These are phyloP conservation scores for Punica granatum DNA, from an alignment of 345 rosid genomes.

Conservation along the genomic window DNA sequence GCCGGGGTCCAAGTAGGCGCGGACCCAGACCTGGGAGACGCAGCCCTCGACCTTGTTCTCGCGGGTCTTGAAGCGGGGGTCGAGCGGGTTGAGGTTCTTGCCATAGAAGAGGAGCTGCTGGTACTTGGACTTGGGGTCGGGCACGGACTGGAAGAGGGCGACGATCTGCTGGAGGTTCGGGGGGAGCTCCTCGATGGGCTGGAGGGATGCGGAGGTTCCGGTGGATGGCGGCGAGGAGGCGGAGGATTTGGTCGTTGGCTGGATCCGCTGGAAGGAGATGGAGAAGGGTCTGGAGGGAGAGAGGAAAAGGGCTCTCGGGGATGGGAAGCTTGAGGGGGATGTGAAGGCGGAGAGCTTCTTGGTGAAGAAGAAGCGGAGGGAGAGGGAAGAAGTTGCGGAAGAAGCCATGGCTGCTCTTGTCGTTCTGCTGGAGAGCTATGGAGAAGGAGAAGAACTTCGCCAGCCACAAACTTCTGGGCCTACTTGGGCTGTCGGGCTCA, in stretches of 20 bases:
- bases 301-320: not conserved
- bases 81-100: slow-evolving; percentile 62
- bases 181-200: slow-evolving; percentile 78
- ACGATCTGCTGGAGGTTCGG: slow-evolving; percentile 80
- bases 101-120: slow-evolving; percentile 84
- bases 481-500: too few relatives aligned
- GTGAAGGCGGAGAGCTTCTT: slow-evolving; percentile 24
- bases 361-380: slow-evolving; percentile 30
- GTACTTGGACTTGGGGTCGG: slow-evolving; percentile 68
- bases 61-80: slow-evolving; percentile 53
- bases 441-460: too few relatives aligned
- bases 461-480: too few relatives aligned
- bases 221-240: slow-evolving; percentile 24
- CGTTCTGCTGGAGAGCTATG: too few relatives aligned
- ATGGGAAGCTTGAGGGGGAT: not conserved
- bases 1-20: slow-evolving; percentile 63
- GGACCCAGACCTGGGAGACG: slow-evolving; percentile 92
- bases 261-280: slow-evolving; percentile 21
- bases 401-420: slow-evolving; percentile 6
- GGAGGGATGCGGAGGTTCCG: slow-evolving; percentile 34
- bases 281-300: not conserved
- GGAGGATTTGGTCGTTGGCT: slow-evolving; percentile 15
- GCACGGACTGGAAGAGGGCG: slow-evolving; percentile 73
- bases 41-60: slow-evolving; percentile 93
- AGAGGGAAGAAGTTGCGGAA: slow-evolving; percentile 20